Percentiles rank a stretch among this genome's conserved stretches.
These are phyloP conservation scores for Drechslerella stenobrocha DNA, from an alignment of 2,329 filamentous ascomycete species.

Conservation along the genomic window DNA sequence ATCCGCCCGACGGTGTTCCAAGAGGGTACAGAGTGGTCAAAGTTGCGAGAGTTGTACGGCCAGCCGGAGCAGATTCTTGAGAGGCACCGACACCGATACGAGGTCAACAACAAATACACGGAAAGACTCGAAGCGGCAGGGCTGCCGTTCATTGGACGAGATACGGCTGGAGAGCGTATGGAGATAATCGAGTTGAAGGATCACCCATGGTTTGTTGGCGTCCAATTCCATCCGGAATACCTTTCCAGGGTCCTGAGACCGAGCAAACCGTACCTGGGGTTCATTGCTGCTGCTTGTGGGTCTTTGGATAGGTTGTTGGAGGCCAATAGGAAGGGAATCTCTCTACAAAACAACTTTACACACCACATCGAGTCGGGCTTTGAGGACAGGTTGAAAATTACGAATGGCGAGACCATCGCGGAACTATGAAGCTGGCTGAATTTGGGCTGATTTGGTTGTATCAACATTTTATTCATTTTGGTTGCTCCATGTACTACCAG, in stretches of 20 bases:
- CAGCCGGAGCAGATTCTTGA: slow-evolving; percentile 64
- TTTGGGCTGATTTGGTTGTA: no score
- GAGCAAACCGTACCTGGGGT: slow-evolving; percentile 76
- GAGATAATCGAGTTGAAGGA: slow-evolving; percentile 80
- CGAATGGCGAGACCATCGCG: slow-evolving; percentile 21
- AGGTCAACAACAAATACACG: slow-evolving; percentile 81
- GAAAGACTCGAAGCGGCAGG: slow-evolving; percentile 69
- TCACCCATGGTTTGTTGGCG: slow-evolving; percentile 81
- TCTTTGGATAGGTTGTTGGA: slow-evolving; percentile 59
- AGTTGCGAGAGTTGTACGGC: slow-evolving; percentile 74
- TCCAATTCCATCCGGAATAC: slow-evolving; percentile 90
- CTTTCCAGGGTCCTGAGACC: slow-evolving; percentile 73
- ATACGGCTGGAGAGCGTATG: slow-evolving; percentile 76
- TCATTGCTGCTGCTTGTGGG: slow-evolving; percentile 76
- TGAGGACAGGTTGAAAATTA: slow-evolving; percentile 30
- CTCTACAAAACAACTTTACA: slow-evolving; percentile 39
- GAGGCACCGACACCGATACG: slow-evolving; percentile 85
- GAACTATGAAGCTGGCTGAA: background rate
- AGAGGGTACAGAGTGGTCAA: slow-evolving; percentile 73
- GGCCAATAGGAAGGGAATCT: slow-evolving; percentile 21
- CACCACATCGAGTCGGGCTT: slow-evolving; percentile 32
- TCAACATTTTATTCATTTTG: no score
- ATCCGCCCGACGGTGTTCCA: slow-evolving; percentile 76
- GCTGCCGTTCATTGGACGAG: slow-evolving; percentile 76
- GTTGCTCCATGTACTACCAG: slow-evolving; percentile 1